These are phyloP conservation scores for Oryza meyeriana DNA, from an alignment of 176 grass and related monocot species.

Conservation along the genomic window DNA sequence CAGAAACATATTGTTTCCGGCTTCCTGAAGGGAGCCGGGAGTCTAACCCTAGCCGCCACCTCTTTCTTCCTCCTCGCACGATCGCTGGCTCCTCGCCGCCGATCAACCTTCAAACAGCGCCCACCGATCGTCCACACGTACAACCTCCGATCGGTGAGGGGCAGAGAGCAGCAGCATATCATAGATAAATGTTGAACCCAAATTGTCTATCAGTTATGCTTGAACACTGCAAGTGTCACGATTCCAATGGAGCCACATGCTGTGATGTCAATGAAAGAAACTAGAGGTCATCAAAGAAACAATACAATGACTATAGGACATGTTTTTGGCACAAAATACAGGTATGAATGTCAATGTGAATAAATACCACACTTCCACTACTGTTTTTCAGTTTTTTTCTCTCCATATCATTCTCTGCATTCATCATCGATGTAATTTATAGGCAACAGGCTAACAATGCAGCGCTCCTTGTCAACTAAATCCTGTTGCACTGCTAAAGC, in stretches of 20 bases:
- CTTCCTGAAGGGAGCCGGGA: too few relatives aligned
- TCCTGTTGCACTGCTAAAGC: too few relatives aligned
- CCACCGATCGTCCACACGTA: too few relatives aligned
- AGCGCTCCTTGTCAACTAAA: neutral
- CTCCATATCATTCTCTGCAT: neutral
- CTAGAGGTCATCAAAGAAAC: neutral
- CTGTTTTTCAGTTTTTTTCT: neutral
- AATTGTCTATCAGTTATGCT: neutral
- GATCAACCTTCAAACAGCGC: too few relatives aligned
- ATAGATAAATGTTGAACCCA: too few relatives aligned
- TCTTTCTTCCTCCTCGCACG: too few relatives aligned
- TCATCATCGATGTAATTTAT: neutral
- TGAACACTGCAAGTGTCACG: neutral
- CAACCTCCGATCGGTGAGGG: too few relatives aligned
- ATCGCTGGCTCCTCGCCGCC: too few relatives aligned
- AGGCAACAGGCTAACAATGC: neutral
- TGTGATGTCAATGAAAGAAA: neutral
- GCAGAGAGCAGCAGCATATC: too few relatives aligned
- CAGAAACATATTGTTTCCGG: too few relatives aligned
- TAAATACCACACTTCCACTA: neutral
- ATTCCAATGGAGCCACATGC: constrained; percentile 7
- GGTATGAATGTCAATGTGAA: neutral
- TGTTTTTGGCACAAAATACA: neutral
- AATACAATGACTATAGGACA: neutral
- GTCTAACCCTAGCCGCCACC: too few relatives aligned